These are phyloP conservation scores for Achaetomiella virescens DNA, from an alignment of 495 filamentous ascomycete species.

Conservation along the genomic window DNA sequence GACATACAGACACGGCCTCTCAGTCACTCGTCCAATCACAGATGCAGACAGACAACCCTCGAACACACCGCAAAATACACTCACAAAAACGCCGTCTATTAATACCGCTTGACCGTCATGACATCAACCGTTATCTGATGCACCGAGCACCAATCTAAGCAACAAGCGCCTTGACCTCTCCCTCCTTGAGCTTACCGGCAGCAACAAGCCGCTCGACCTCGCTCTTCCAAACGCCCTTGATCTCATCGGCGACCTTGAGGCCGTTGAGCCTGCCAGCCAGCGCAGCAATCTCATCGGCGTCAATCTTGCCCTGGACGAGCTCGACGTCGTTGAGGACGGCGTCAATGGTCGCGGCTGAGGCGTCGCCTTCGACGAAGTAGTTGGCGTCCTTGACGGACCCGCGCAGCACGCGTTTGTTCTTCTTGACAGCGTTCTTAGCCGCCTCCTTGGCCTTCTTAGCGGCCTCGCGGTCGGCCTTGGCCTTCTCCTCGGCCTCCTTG, in stretches of 20 bases:
- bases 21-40: no score
- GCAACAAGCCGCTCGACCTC: conserved; percentile 68
- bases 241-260: conserved; percentile 62
- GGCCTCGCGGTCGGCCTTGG: conserved; percentile 80
- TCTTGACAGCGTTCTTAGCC: conserved; percentile 96
- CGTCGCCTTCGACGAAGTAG: conserved; percentile 70
- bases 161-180: conserved; percentile 50
- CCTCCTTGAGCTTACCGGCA: conserved; percentile 78
- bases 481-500: conserved; percentile 97
- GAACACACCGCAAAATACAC: no score
- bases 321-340: conserved; percentile 80
- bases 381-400: conserved; percentile 91
- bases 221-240: conserved; percentile 58
- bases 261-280: conserved; percentile 71
- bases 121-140: conserved; percentile 1
- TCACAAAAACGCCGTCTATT: conserved; percentile 4
- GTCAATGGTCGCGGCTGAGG: conserved; percentile 70
- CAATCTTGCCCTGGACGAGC: conserved; percentile 80
- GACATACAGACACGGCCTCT: no score
- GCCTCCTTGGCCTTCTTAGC: conserved; percentile 98
- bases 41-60: no score
- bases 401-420: conserved; percentile 96
- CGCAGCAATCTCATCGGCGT: conserved; percentile 76
- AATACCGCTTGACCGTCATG: not conserved
- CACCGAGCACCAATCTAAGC: not conserved